Evolutionary conservation across 495 filamentous ascomycete species (phyloP), one percentile per base, ranked within the genome.

Genomic region (Talaromyces ruber): DNA sequence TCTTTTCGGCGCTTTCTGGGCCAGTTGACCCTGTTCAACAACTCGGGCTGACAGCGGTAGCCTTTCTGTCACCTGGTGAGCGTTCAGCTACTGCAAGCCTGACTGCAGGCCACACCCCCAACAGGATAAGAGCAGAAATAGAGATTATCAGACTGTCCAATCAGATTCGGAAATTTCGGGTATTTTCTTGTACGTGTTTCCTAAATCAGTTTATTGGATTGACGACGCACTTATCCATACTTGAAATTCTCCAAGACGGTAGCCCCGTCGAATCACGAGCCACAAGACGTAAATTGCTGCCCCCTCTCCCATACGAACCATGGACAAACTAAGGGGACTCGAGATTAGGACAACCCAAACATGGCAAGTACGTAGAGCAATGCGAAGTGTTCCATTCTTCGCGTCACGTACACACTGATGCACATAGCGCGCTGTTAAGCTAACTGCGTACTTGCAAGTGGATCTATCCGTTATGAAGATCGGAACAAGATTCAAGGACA

Each of bases 11-110:
- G n/a, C 45, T 37, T 64, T 64, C 60, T 9, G 63, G 55, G 6
- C 52, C 63, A 67, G 6, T 47, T 47, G 43, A 47, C 43, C 43
- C 43, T 47, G 43, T 21, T 47, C 18, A 47, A 21, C 43, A 47
- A 21, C n/a, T 9, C 65, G 67, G 67, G 71, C 67, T 73, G 70
- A 72, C 72, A 72, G 67, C 64, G 54, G 64, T 61, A 57, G 57
- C 57, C 62, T 64, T 66, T 66, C 63, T 62, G 43, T 47, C 43
- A 47, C n/a, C 43, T 47, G 18, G 43, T 59, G 47, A 63, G 65
- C 58, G 64, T 54, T 66, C 70, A 64, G 66, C 68, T 71, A 58
- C 72, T 74, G 74, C 71, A 76, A 72, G 72, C 70, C 69, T 74
- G 43, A 47, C 69, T 50, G 61, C 59, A 39, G 65, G 45, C 34